Evolutionary conservation across 768 basidiomycete species (phyloP).

Genomic region (Fomitopsis serialis): DNA sequence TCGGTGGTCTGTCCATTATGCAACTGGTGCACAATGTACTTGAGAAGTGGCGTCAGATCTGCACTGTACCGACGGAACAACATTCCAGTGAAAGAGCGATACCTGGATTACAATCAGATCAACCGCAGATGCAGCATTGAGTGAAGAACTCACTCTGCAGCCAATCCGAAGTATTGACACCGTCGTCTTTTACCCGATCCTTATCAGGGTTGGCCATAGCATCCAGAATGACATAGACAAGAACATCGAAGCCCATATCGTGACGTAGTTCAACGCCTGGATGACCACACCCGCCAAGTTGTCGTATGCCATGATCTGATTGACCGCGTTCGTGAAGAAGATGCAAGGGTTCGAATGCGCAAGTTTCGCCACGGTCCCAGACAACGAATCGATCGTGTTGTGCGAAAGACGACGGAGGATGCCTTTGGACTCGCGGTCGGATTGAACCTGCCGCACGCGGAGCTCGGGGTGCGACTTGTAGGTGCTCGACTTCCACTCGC

Average conservation of each 20-base stretch:
- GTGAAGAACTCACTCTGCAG: constrained; percentile 67
- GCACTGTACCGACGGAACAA: constrained; percentile 84
- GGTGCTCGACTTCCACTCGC: constrained; percentile 81
- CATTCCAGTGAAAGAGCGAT: constrained; percentile 93
- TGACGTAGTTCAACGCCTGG: constrained; percentile 82
- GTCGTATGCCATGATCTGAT: constrained; percentile 95
- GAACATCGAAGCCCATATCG: constrained; percentile 93
- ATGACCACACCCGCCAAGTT: constrained; percentile 89
- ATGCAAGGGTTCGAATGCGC: constrained; percentile 93
- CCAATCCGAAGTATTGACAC: constrained; percentile 88
- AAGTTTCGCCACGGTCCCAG: constrained; percentile 86
- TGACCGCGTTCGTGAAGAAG: constrained; percentile 83
- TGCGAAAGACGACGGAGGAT: constrained; percentile 83
- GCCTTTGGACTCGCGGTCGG: constrained; percentile 83
- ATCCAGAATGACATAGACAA: constrained; percentile 84
- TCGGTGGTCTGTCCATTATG: constrained; percentile 80
- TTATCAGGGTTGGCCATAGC: constrained; percentile 80
- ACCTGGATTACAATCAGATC: constrained; percentile 40
- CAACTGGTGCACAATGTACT: constrained; percentile 89
- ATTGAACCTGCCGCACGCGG: constrained; percentile 73
- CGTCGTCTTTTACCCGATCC: constrained; percentile 84
- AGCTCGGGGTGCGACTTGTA: constrained; percentile 79
- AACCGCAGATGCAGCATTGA: neutral
- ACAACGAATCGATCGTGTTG: constrained; percentile 78
- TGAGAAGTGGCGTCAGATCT: constrained; percentile 77